Percentiles rank a stretch among this genome's conserved stretches.
Evolutionary conservation across 2,329 filamentous ascomycete species (phyloP).

Genomic region (Cladophialophora psammophila): DNA sequence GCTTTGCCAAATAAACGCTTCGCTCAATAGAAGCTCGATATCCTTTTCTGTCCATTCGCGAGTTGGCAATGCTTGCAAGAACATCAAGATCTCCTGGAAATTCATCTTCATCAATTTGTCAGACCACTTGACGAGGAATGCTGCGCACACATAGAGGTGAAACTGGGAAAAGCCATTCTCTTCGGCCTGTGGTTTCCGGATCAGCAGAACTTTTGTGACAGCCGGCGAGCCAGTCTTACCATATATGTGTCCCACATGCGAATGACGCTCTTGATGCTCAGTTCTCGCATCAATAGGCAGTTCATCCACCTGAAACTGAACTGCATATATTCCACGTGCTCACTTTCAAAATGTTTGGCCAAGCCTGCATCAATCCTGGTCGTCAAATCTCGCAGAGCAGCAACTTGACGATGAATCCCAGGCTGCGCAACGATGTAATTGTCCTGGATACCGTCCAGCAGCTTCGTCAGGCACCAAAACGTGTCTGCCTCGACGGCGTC

Average conservation of each 20-base stretch:
- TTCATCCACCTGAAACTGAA: conserved; percentile 99
- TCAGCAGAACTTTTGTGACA: conserved; percentile 7
- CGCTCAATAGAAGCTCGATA: conserved; percentile 91
- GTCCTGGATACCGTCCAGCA: conserved; percentile 98
- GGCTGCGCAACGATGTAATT: conserved; percentile 99
- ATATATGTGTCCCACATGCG: conserved; percentile 99
- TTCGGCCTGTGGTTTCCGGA: conserved; percentile 72
- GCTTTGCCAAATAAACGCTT: conserved; percentile 99
- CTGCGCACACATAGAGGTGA: conserved; percentile 96
- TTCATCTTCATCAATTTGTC: conserved; percentile 96
- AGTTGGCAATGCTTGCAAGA: conserved; percentile 91
- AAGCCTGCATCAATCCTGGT: conserved; percentile 84
- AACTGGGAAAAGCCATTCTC: conserved; percentile 98
- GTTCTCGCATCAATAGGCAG: conserved; percentile 95
- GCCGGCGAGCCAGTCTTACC: conserved; percentile 62
- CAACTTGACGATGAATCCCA: conserved; percentile 92
- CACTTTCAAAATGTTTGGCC: conserved; percentile 85
- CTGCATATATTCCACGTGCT: conserved; percentile 97
- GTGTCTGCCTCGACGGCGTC: conserved; percentile 97
- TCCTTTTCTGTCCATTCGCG: conserved; percentile 97
- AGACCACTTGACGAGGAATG: conserved; percentile 98
- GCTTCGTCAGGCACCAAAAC: conserved; percentile 97
- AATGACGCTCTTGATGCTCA: conserved; percentile 95
- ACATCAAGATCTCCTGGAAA: conserved; percentile 95
- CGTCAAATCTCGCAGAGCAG: conserved; percentile 86